Base-by-base conservation (phyloP, 768 basidiomycete genomes). In the Pluteus cervinus region DNA sequence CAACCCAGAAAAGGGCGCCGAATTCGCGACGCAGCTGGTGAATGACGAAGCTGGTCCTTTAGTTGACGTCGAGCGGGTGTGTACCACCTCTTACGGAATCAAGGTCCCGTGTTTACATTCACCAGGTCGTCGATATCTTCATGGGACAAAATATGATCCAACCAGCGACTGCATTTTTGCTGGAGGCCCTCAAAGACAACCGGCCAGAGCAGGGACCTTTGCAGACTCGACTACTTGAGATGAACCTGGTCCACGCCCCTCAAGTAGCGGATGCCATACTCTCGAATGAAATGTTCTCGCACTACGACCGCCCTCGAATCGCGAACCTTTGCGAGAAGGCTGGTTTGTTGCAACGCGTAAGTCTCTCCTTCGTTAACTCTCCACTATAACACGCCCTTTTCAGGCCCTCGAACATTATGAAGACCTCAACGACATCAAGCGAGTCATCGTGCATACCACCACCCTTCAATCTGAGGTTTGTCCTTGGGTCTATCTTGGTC, bases 131-230 rank as follows among this genome's bases (percentile, higher is more conserved):
- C 43, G 96, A 99, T 53, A 96, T 98, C 51, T 98, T 99, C 71
- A 96, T 97, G 91, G 86, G 86, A 1, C 93, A 96, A 57, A 98
- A 97, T 65, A 90, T 98, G 91, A 93, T 98, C 41, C 96, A 98
- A 60, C 94, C 93, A 14, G 96, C 96, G 4, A 99, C 96, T 1
- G 93, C 91, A 1, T 98, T 99, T 81, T 68, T 98, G 33, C 66
- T 99, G 41, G 96, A 98, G 54, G 96, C 93, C 15, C 71, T 99
- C 50, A 98, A 99, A 68, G 96, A 99, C 39, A 98, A 99, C 69
- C 86, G 86, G 56, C 88, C 93, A 0, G 96, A 99, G 59, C 94
- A 99, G 55, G 94, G 80, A 0, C 91, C 85, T 47, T 68, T 99
- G 10, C 96, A 99, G 62, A 99, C 96, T 1, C 85, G 93, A 42